A percentile compares a stretch with the other conserved stretches of the same genome.
Evolutionary conservation across 2,329 filamentous ascomycete genomes (phyloP).

Genomic region (Endocalyx cinctus): DNA sequence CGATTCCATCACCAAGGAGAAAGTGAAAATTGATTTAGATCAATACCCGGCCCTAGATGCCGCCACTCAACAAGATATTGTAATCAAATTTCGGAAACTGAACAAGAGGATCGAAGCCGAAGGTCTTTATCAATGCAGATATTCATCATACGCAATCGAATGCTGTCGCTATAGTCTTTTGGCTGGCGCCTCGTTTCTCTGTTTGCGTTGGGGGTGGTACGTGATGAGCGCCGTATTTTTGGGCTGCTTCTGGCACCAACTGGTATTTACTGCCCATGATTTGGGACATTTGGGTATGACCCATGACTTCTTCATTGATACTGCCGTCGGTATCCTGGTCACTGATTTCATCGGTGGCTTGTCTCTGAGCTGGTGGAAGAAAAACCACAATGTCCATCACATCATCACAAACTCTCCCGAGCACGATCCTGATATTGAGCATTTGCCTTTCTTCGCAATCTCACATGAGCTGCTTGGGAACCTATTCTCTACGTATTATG

Average conservation of each 20-base stretch:
- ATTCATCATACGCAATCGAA: constrained; percentile 74
- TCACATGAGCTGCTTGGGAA: constrained; percentile 74
- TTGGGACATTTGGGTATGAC: constrained; percentile 97
- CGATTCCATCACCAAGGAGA: constrained; percentile 67
- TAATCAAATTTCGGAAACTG: constrained; percentile 76
- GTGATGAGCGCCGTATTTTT: constrained; percentile 66
- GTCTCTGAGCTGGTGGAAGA: constrained; percentile 95
- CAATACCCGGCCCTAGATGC: constrained; percentile 78
- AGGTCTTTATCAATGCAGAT: constrained; percentile 81
- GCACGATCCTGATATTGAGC: constrained; percentile 92
- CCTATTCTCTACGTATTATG: constrained; percentile 78
- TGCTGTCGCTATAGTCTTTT: constrained; percentile 66
- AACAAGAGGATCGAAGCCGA: constrained; percentile 66
- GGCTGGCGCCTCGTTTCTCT: constrained; percentile 56
- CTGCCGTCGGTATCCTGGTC: constrained; percentile 81
- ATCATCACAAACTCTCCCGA: constrained; percentile 94
- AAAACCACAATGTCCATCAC: constrained; percentile 93
- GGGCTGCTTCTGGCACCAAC: constrained; percentile 87
- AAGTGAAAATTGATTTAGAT: constrained; percentile 69
- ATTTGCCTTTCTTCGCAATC: constrained; percentile 84
- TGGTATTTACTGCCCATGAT: constrained; percentile 92
- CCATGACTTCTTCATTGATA: constrained; percentile 79
- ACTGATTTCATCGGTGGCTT: constrained; percentile 86
- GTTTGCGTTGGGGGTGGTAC: constrained; percentile 63
- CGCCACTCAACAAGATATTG: constrained; percentile 69